These are phyloP conservation scores for Mycena capillaripes DNA, from an alignment of 768 basidiomycete species.

Conservation along the genomic window DNA sequence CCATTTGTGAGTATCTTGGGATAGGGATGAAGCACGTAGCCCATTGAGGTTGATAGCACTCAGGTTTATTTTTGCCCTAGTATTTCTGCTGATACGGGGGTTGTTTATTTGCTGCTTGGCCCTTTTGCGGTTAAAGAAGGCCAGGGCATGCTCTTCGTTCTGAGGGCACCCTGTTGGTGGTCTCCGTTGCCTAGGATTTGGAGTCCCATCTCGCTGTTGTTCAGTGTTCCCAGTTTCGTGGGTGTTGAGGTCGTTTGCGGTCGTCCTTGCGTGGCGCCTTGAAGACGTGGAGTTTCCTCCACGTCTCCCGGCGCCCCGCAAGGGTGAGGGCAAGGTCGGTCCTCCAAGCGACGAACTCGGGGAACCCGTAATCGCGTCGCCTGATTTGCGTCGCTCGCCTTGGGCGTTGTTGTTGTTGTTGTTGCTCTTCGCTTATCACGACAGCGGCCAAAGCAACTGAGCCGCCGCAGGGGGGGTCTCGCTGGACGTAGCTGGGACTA, in stretches of 20 bases:
- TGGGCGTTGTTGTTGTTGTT: not conserved
- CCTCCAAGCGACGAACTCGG: not conserved
- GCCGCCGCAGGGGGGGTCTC: no score
- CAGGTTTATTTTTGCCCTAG: not conserved
- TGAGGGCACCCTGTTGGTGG: slow-evolving; percentile 1
- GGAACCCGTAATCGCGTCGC: not conserved
- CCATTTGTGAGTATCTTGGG: slow-evolving; percentile 14
- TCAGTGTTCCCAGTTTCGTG: no score
- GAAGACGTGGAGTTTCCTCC: not conserved
- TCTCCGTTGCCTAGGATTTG: not conserved
- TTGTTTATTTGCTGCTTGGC: not conserved
- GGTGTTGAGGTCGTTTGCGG: not conserved
- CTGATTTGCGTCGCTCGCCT: not conserved
- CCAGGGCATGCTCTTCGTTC: slow-evolving; percentile 2
- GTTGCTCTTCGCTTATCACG: slow-evolving; percentile 13
- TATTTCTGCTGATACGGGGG: not conserved
- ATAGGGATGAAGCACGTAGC: not conserved
- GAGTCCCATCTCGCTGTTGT: no score
- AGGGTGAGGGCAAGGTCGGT: not conserved
- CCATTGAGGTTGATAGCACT: not conserved
- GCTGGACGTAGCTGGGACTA: slow-evolving; percentile 3
- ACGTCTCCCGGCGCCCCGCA: not conserved
- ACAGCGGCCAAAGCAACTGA: slow-evolving; percentile 11
- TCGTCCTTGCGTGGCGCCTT: not conserved
- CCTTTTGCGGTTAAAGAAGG: slow-evolving; percentile 1